Base-by-base conservation (phyloP, 1,284 basidiomycete genomes). In the Flammula alnicola region DNA sequence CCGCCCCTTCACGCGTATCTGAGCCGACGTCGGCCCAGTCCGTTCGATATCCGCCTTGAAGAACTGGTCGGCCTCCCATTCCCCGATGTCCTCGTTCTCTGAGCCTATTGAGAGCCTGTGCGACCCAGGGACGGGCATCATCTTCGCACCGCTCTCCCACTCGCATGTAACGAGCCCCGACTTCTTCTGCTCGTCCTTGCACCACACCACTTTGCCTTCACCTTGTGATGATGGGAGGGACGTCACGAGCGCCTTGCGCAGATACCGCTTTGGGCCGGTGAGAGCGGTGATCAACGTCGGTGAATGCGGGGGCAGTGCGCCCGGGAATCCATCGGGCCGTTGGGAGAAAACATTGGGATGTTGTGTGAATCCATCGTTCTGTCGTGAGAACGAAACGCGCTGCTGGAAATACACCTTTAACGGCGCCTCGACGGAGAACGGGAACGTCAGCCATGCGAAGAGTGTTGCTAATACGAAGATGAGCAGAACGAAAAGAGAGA, bases 381-480 rank as follows among this genome's bases (percentile, higher is more conserved):
- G 14, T 22, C 47, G 29, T 1, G 54, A 44, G 30, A 89, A 65
- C 43, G 77, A 66, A 14, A 88, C 72, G 0, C 62, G 71, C 60
- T 90, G 87, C 42, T 76, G 73, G 72, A 88, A 91, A 65, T 75
- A 87, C 0, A 89, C 67, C 55, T 88, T 90, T 57, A 90, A 68
- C 0, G 87, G 86, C 3, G 75, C 65, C 19, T 76, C 65, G 23
- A 71, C 65, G 10, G 78, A 78, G 69, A 91, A 91, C 0, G 88
- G 88, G 67, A 83, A 84, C 11, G 67, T 66, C 1, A 76, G 56
- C 65, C 77, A 76, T 23, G 74, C 67, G 46, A 77, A 79, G 5
- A 71, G 54, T 0, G 78, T 75, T 2, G 75, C 68, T 3, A 74
- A 51, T 1, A 79, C 49, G 47, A 86, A 76, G 9, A 81, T 51